Evolutionary conservation across 2,329 filamentous ascomycete species (phyloP), one percentile per base, ranked within the genome.

Genomic region (Epicoccum nigrum): DNA sequence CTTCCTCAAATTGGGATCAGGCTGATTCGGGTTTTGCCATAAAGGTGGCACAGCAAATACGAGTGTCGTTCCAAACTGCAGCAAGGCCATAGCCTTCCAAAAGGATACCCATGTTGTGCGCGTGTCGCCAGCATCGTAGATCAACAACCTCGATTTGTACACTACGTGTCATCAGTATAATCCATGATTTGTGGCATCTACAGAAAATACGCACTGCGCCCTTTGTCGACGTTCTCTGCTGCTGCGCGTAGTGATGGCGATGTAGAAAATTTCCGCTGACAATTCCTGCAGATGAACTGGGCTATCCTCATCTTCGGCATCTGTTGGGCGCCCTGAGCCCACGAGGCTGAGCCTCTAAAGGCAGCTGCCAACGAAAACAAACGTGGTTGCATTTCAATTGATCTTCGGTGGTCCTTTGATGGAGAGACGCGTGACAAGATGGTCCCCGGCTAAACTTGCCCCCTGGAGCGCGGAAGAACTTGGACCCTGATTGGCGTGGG

Each of bases 41-140:
- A 72, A 50, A 0, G 61, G 56, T 7, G 72, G 72, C 5, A 69
- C 68, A 21, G 70, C 54, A 23, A 69, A 69, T 4, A 70, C 58
- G 4, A 63, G 57, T 2, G 64, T 63, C 4, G 65, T 64, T 16
- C 67, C 68, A 21, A 72, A 74, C 23, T 74, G 65, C 20, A 73
- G 55, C 23, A 74, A 28, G 3, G 68, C 67, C 34, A 67, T 64
- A 20, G 67, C 65, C 55, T 74, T 74, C 65, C 68, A 71, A 44
- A 72, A 71, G 15, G 62, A 60, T 13, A 74, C 65, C 58, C 62
- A 73, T 4, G 68, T 61, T 7, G 68, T 70, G 30, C 71, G 69
- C 9, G 65, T 63, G 17, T 71, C 67, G 25, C 72, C 72, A 7
- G 72, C 70, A 58, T 73, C 63, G 45, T 74, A 74, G 20, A 74